phyloP scores from a whole-genome alignment of 2,329 filamentous ascomycete genomes.

The Microdochium trichocladiopsis region DNA sequence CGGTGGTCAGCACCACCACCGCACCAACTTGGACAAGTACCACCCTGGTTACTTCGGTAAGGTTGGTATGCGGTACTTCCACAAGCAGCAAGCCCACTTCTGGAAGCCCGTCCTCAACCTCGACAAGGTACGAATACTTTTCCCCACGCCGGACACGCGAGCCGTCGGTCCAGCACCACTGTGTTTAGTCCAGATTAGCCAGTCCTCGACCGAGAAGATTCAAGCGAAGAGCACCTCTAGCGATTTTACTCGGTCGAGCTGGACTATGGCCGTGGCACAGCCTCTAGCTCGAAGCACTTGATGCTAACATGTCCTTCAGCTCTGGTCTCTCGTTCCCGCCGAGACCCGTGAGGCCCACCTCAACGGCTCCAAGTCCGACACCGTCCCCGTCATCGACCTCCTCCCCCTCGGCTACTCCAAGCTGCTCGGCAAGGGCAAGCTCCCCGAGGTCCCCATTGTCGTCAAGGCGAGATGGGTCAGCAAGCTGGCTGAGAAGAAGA shows the following conservation, averaged over 20 bases:
- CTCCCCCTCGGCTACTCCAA: slow-evolving; percentile 97
- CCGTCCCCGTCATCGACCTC: slow-evolving; percentile 95
- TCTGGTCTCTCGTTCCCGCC: slow-evolving; percentile 88
- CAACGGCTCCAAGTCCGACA: slow-evolving; percentile 72
- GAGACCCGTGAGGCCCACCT: slow-evolving; percentile 95
- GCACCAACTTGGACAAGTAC: slow-evolving; percentile 79
- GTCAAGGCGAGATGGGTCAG: slow-evolving; percentile 93
- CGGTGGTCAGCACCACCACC: slow-evolving; percentile 99
- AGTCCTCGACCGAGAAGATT: no score
- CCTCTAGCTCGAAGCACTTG: slow-evolving; percentile 2
- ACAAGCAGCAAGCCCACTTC: slow-evolving; percentile 91
- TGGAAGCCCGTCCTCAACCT: slow-evolving; percentile 99
- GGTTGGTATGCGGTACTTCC: slow-evolving; percentile 93
- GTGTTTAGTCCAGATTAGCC: no score
- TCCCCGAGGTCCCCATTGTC: slow-evolving; percentile 88
- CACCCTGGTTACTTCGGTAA: slow-evolving; percentile 99
- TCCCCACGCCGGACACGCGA: background rate
- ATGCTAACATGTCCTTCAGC: slow-evolving; percentile 43
- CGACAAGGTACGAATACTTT: slow-evolving; percentile 78
- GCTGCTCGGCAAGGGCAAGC: slow-evolving; percentile 95
- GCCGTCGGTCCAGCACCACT: background rate
- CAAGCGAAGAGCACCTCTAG: no score
- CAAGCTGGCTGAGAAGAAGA: slow-evolving; percentile 97
- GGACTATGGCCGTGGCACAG: no score
- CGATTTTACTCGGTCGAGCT: no score